Evolutionary conservation across 192 early-diverging fungal species (phyloP), one percentile per base, ranked within the genome.

Genomic region (Coemansia sp.): DNA sequence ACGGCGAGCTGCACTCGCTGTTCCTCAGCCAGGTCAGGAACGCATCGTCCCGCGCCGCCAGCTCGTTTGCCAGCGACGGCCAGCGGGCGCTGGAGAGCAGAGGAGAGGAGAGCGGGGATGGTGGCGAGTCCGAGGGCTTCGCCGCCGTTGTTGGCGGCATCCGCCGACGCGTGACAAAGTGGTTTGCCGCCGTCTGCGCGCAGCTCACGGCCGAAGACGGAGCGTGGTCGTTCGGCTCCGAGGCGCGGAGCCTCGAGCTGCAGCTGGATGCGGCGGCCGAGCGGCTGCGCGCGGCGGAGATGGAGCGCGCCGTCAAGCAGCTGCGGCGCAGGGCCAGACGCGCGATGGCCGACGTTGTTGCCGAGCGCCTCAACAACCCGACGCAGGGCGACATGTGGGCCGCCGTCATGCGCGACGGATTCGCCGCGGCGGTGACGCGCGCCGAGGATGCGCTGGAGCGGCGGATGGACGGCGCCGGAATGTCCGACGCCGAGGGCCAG

Each of bases 21-120:
- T 96, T 89, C 68, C 71, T 94, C 45, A 90, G 90, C 49, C 98
- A 98, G 75, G 81, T 99, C 8, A 88, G 91, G 63, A 99, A 98
- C 67, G 74, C 94, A 16, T 85, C 90, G 77, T 92, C 95, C 64
- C 83, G 82, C 58, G 88, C 90, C 0, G 75, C 94, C 1, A 84
- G 70, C 8, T 65, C 83, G 42, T 99, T 98, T 69, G 85, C 89
- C 0, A 82, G 49, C 42, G 56, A 77, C 37, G 58, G 68, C 41
- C 63, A 71, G 13, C 26, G 79, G 66, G 76, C 72, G 38, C 79
- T 91, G 58, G 86, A 88, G 39, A 85, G 76, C 3, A 1, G 32
- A 1, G 32, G 4, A 4, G 32, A 32, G 21, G 21, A 21, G 21
- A 32, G 2, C 2, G 32, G 86, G 86, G 43, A 21, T 21, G 62